Base-by-base conservation (phyloP, 2,329 filamentous ascomycete species). In the Scedosporium apiospermum region DNA sequence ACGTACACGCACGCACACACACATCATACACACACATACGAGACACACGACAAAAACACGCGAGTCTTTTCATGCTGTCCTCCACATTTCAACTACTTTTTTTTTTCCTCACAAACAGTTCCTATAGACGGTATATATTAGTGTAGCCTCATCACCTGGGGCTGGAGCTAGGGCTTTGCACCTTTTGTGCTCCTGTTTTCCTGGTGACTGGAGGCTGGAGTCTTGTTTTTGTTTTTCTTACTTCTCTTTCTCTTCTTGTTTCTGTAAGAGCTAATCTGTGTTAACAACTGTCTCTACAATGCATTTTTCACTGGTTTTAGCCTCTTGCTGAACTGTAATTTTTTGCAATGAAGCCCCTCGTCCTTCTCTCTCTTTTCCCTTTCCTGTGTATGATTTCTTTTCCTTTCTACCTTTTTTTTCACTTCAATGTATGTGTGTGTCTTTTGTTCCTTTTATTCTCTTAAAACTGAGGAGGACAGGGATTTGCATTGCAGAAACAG, bases 91-190 rank as follows among this genome's bases (percentile, higher is more conserved):
- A 38, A 14, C 44, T 49, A n/a, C 21, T 49, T 49, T 49, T 23
- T 18, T 49, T 49, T 23, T 18, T 49, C 16, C 44, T 7, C 21
- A 7, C 5, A 6, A 49, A 49, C 44, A 49, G 14, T 49, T 49
- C 51, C 51, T 55, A 55, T 55, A 55, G 51, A 55, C 51, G 51
- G 23, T 55, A 55, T 55, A 55, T 27, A 55, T 55, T 55, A 23
- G 18, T 23, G 51, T 55, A 55, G 21, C 51, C 23, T 23, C 23
- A 55, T 16, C 23, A 23, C 21, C 49, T 4, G 23, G 12, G 51
- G 2, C 10, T 14, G 23, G 49, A 14, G 49, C 49, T 21, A 6
- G 49, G 10, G 49, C 49, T 21, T 51, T 26, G 18, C 51, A 12
- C n/a, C 21, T 6, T 16, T 27, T 55, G 6, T 27, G 12, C 23